These are phyloP conservation scores for Cocos nucifera DNA, from an alignment of 176 grass and related monocot species.

Conservation along the genomic window DNA sequence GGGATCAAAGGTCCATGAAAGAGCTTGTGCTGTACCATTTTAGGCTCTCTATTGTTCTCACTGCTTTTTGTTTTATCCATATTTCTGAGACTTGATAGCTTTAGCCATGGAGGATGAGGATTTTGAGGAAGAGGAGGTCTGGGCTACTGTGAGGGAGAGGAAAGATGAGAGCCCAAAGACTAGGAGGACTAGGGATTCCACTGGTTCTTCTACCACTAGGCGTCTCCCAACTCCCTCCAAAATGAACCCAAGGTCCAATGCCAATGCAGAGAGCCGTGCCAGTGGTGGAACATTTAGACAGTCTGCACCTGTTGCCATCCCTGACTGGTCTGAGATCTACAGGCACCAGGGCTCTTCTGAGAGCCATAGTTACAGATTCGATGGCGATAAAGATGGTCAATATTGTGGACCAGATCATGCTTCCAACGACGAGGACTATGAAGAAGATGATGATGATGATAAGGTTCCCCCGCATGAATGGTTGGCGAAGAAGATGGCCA, in stretches of 20 bases:
- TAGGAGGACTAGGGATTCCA: slow-evolving; percentile 7
- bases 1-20: no score
- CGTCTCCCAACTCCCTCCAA: slow-evolving; percentile 3
- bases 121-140: slow-evolving; percentile 41
- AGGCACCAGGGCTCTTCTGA: slow-evolving; percentile 1
- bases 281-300: neutral
- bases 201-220: neutral
- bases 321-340: slow-evolving; percentile 44
- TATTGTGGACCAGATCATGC: no score
- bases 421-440: slow-evolving; percentile 2
- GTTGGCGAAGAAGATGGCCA: slow-evolving; percentile 46
- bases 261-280: neutral
- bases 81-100: no score
- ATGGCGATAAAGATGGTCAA: neutral
- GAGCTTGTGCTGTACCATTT: no score
- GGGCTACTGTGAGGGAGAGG: slow-evolving; percentile 19
- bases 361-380: no score
- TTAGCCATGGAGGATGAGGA: slow-evolving; percentile 18
- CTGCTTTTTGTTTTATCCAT: no score
- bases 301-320: slow-evolving; percentile 34
- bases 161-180: slow-evolving; percentile 10
- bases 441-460: slow-evolving; percentile 10
- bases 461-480: slow-evolving; percentile 40
- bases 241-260: slow-evolving; percentile 7
- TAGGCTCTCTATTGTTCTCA: no score